Base-by-base conservation (phyloP, 768 basidiomycete genomes). In the Lyophyllum shimeji region DNA sequence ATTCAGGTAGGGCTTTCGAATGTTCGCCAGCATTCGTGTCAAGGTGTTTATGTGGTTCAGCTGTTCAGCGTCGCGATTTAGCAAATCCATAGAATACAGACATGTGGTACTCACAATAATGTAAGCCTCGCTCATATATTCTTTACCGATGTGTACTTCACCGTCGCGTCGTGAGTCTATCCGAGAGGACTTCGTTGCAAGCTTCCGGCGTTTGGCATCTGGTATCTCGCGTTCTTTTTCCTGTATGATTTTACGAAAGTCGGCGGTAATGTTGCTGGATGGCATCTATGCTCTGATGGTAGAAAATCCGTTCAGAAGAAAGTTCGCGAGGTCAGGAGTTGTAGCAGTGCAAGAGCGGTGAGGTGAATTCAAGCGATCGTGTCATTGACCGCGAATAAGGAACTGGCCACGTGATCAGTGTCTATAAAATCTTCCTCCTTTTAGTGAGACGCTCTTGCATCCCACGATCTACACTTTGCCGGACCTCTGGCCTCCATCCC, bases 1-100 rank as follows among this genome's bases (percentile, higher is more conserved):
- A 64, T 87, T 90, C 63, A 98, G 79, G 75, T 99, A 99, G 25
- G 95, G 85, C 52, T 87, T 86, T 13, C 95, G 86, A 56, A 98
- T 84, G 54, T 81, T 78, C 31, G 78, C 68, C 42, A 98, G 81
- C 81, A 95, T 87, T 45, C 80, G 82, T 24, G 81, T 81, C 55
- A 94, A 72, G 4, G 84, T 84, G 58, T 75, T 79, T 53, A 93
- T 87, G 60, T 91, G 89, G 59, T 82, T 84, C 24, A 94, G 72
- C 92, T 94, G 48, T 50, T 59, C 37, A 52, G 46, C 7, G 8
- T 25, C 7, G 17, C 15, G 24, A 18, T 17, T 27, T 46, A 31
- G 37, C 46, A 27, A 17, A 59, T 29, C 25, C 29, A 21, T 40
- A 29, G 43, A 7, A 24, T n/a, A 42, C 18, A 40, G 23, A 21